phyloP scores from a whole-genome alignment of 2,329 filamentous ascomycete genomes.

The Trichoderma hamatum region DNA sequence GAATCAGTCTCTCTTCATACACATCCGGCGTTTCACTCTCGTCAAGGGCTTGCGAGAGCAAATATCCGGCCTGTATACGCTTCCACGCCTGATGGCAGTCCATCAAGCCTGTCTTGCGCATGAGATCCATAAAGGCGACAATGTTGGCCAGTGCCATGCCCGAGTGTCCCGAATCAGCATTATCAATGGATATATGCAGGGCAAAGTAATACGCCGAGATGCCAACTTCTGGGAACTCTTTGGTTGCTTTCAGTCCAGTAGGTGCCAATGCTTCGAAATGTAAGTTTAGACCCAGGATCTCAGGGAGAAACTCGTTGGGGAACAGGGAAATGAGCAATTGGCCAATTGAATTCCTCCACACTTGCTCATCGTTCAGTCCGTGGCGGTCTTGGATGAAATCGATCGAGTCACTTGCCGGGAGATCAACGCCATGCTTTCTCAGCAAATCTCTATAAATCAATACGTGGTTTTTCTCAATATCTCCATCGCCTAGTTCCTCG shows the following conservation, averaged over 20 bases:
- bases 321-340: conserved; percentile 51
- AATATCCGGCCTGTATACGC: conserved; percentile 26
- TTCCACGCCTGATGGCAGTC: conserved; percentile 26
- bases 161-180: conserved; percentile 51
- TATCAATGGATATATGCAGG: conserved; percentile 56
- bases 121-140: conserved; percentile 43
- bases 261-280: conserved; percentile 49
- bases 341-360: conserved; percentile 49
- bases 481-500: conserved; percentile 55
- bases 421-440: background rate
- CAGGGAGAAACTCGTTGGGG: conserved; percentile 52
- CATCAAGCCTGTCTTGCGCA: conserved; percentile 27
- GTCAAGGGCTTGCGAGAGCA: conserved; percentile 27
- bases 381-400: conserved; percentile 28
- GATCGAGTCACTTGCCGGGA: conserved; percentile 19
- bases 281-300: conserved; percentile 55
- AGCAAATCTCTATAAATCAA: conserved; percentile 39
- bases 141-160: conserved; percentile 49
- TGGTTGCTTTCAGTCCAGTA: conserved; percentile 31
- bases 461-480: conserved; percentile 51
- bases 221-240: conserved; percentile 49
- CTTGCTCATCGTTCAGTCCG: conserved; percentile 13
- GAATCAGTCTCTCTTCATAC: conserved; percentile 1
- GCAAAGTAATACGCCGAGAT: conserved; percentile 52
- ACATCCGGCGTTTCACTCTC: background rate